Evolutionary conservation across 345 rosid species (phyloP).

Genomic region (Citrus glauca): DNA sequence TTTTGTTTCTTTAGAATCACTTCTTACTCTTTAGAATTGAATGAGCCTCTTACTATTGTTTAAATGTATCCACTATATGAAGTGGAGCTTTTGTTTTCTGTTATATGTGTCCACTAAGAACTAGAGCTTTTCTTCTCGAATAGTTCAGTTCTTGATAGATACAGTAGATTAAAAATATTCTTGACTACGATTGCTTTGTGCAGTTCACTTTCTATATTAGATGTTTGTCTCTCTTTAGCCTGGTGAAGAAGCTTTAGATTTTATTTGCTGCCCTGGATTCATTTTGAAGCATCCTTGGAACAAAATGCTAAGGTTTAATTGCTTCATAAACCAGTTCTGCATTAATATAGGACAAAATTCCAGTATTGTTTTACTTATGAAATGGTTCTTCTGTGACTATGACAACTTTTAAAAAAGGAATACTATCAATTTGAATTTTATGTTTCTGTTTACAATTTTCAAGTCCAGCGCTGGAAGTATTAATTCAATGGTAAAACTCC

Average conservation of each 20-base stretch:
- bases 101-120: neutral
- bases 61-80: neutral
- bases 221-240: neutral
- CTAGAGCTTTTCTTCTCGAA: conserved; percentile 1
- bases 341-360: neutral
- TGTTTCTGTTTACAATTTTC: neutral
- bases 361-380: neutral
- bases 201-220: neutral
- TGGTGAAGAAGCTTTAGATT: conserved; percentile 7
- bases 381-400: neutral
- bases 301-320: neutral
- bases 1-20: conserved; percentile 1
- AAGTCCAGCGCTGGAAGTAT: no score
- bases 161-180: neutral
- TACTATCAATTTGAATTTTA: neutral
- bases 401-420: neutral
- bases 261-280: conserved; percentile 2
- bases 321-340: neutral
- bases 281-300: neutral
- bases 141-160: neutral
- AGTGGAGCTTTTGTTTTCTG: conserved; percentile 4
- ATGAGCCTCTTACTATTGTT: neutral
- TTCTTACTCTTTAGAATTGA: neutral
- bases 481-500: neutral
- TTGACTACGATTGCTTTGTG: neutral